A percentile compares a stretch with the other conserved stretches of the same genome.
Conservation (phyloP, 148 eudicot species). For the Chenopodium berlandieri region DNA sequence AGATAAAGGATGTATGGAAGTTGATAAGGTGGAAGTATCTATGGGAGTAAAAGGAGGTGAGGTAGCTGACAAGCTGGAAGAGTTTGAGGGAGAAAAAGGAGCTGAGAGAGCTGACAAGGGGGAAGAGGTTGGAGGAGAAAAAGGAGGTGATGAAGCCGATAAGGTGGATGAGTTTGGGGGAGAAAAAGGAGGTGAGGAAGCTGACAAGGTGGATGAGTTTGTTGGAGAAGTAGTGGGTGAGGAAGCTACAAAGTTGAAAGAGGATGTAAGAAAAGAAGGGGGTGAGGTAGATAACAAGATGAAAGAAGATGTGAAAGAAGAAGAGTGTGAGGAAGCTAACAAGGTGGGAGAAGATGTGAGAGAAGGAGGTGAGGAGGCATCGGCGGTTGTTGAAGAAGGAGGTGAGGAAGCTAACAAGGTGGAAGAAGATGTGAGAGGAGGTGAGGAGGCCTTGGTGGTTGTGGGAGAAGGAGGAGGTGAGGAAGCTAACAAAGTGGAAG, state of each 20-base stretch:
- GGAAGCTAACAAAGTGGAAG: not conserved
- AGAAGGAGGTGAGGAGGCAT: not conserved
- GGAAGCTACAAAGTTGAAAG: constrained; percentile 1
- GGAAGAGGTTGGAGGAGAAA: not conserved
- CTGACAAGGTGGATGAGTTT: constrained; percentile 14
- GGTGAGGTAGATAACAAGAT: not conserved
- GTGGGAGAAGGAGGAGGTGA: constrained; percentile 20
- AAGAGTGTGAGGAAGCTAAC: constrained; percentile 11
- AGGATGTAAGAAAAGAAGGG: not conserved
- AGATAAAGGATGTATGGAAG: not conserved
- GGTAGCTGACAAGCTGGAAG: not conserved
- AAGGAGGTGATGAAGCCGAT: constrained; percentile 16
- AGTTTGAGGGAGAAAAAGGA: constrained; percentile 10
- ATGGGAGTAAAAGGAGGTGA: constrained; percentile 6
- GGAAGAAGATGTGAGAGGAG: constrained; percentile 17
- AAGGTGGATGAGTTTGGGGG: constrained; percentile 9
- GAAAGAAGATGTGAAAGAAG: constrained; percentile 7
- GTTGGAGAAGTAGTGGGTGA: constrained; percentile 3
- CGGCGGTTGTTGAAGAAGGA: constrained; percentile 9
- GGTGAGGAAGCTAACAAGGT: not conserved
- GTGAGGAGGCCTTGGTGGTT: constrained; percentile 22
- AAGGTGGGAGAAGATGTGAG: constrained; percentile 10
- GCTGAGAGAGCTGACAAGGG: constrained; percentile 8
- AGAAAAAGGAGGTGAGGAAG: not conserved
- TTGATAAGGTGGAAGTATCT: not conserved